Conservation (phyloP, 345 rosid genomes). For the Cardiospermum halicacabum region DNA sequence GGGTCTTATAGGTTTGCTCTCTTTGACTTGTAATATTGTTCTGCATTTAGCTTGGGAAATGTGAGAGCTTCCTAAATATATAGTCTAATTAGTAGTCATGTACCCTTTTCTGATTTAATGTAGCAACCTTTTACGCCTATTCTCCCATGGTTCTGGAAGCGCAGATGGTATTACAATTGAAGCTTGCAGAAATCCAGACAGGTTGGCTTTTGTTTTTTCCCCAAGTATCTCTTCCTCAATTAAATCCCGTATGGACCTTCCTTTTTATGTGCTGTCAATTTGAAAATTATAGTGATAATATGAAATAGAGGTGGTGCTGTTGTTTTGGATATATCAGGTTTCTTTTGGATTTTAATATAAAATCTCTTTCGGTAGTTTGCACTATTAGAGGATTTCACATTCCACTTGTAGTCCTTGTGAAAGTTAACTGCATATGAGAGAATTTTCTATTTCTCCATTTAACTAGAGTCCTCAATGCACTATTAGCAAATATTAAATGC, state of each 20-base stretch:
- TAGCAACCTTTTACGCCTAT: slow-evolving; percentile 54
- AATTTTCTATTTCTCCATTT: neutral
- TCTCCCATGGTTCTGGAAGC: slow-evolving; percentile 39
- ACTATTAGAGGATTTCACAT: neutral
- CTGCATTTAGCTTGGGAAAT: slow-evolving; percentile 1
- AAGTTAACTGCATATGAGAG: neutral
- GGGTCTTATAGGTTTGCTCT: slow-evolving; percentile 61
- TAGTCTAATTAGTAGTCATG: slow-evolving; percentile 19
- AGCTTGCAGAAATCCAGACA: slow-evolving; percentile 41
- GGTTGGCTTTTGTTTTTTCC: slow-evolving; percentile 26
- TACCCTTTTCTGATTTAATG: slow-evolving; percentile 11
- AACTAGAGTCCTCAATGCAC: too few species aligned
- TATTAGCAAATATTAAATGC: too few species aligned
- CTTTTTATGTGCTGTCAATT: too few species aligned
- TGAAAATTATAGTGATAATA: too few species aligned
- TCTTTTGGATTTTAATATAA: neutral
- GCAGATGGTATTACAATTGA: slow-evolving; percentile 45
- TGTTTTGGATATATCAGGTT: neutral
- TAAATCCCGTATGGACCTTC: neutral
- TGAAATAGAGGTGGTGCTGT: too few species aligned
- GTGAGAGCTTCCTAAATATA: neutral
- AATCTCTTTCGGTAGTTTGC: neutral
- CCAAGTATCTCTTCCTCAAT: neutral
- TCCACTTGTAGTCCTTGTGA: neutral
- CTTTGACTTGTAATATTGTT: slow-evolving; percentile 6